phyloP scores from a whole-genome alignment of 2,329 filamentous ascomycete genomes.

The Talaromyces sp. region DNA sequence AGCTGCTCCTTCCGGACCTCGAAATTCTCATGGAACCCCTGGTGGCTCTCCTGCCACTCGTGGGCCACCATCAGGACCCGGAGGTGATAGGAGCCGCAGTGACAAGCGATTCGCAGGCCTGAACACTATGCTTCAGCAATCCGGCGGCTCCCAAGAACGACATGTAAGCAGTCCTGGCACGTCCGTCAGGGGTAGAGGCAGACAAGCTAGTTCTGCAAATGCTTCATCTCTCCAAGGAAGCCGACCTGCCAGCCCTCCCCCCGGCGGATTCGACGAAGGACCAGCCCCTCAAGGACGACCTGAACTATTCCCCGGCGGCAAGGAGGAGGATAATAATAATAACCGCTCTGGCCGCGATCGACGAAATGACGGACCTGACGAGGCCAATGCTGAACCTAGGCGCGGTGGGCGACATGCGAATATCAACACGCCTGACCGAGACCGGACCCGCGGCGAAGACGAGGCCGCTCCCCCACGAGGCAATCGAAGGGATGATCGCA shows the following conservation, averaged over 20 bases:
- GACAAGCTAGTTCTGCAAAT: slow-evolving; percentile 29
- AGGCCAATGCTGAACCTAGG: slow-evolving; percentile 28
- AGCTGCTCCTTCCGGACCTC: slow-evolving; percentile 38
- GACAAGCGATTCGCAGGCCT: slow-evolving; percentile 46
- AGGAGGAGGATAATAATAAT: slow-evolving; percentile 19
- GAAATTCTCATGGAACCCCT: slow-evolving; percentile 29
- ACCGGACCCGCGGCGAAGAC: slow-evolving; percentile 24
- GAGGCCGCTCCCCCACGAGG: slow-evolving; percentile 19
- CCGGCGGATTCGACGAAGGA: slow-evolving; percentile 22
- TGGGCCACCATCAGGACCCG: slow-evolving; percentile 30
- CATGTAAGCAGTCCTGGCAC: slow-evolving; percentile 23
- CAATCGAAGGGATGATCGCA: slow-evolving; percentile 32
- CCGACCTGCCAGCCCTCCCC: slow-evolving; percentile 27
- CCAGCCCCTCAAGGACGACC: slow-evolving; percentile 21
- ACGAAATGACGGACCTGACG: slow-evolving; percentile 32
- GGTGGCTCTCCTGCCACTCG: slow-evolving; percentile 3
- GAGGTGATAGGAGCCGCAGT: slow-evolving; percentile 37
- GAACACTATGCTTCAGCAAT: slow-evolving; percentile 46
- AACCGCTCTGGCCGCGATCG: slow-evolving; percentile 24
- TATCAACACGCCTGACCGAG: slow-evolving; percentile 17
- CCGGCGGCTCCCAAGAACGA: slow-evolving; percentile 29
- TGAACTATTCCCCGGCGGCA: slow-evolving; percentile 29
- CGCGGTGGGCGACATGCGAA: slow-evolving; percentile 27
- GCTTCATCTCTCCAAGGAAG: slow-evolving; percentile 27
- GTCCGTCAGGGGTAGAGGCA: slow-evolving; percentile 37